phyloP scores from a whole-genome alignment of 225 moss, liverwort and hornwort species.

The Climacium dendroides region DNA sequence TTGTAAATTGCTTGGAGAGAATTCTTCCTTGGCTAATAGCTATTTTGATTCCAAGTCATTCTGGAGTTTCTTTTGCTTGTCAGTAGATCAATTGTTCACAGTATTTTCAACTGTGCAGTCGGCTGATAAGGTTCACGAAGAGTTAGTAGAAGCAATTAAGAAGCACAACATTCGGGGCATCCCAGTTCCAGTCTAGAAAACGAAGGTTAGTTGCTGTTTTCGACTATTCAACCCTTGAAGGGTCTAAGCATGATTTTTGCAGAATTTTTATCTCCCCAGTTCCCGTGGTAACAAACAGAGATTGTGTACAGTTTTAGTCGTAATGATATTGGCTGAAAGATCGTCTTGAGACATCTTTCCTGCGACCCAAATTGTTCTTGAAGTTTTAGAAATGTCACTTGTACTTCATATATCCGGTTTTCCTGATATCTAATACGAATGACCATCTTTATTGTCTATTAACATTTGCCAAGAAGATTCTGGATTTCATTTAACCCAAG shows the following conservation, averaged over 20 bases:
- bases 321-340: background rate
- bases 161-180: conserved; percentile 26
- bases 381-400: background rate
- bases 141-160: conserved; percentile 22
- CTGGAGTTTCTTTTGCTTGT: background rate
- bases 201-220: background rate
- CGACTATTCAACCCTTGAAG: background rate
- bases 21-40: background rate
- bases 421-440: background rate
- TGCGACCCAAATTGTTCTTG: background rate
- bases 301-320: background rate
- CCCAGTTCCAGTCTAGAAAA: conserved; percentile 11
- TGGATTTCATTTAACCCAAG: background rate
- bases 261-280: background rate
- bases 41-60: background rate
- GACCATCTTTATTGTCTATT: background rate
- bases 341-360: background rate
- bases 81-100: background rate
- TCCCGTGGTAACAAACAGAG: background rate
- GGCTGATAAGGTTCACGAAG: background rate
- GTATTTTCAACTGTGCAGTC: conserved; percentile 1
- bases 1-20: background rate
- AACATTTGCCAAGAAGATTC: background rate
- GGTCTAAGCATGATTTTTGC: background rate
- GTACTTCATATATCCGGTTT: background rate